Conservation (phyloP, 345 rosid species). For the Salix caprea region DNA sequence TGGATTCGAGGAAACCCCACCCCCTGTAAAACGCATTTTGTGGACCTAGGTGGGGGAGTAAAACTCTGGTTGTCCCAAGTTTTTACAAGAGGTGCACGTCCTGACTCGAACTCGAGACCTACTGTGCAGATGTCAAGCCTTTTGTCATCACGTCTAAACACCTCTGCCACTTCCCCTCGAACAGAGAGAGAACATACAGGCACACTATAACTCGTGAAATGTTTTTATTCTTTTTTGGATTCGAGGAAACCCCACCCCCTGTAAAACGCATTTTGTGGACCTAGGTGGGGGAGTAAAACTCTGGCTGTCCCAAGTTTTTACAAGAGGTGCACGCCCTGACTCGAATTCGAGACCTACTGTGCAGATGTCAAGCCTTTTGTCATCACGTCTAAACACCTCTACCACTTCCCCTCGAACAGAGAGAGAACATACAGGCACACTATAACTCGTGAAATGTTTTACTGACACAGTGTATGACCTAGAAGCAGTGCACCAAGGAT, state of each 20-base stretch:
- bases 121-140: no score
- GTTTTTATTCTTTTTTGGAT: no score
- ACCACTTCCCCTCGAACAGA: background rate
- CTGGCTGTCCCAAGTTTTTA: rapidly evolving
- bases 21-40: no score
- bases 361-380: no score
- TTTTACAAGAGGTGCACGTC: rapidly evolving
- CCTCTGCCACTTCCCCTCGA: background rate
- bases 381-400: background rate
- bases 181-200: background rate
- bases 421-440: background rate
- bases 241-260: no score
- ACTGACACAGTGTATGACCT: background rate
- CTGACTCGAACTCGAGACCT: no score
- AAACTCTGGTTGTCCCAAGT: rapidly evolving
- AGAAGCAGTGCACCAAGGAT: background rate
- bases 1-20: no score
- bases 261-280: no score
- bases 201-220: background rate
- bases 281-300: no score
- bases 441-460: background rate
- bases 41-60: no score
- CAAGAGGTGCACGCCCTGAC: rapidly evolving
- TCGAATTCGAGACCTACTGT: no score
- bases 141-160: background rate